Base-by-base conservation (phyloP, 108 stramenopile species). In the Cyclostephanos tholiformis region DNA sequence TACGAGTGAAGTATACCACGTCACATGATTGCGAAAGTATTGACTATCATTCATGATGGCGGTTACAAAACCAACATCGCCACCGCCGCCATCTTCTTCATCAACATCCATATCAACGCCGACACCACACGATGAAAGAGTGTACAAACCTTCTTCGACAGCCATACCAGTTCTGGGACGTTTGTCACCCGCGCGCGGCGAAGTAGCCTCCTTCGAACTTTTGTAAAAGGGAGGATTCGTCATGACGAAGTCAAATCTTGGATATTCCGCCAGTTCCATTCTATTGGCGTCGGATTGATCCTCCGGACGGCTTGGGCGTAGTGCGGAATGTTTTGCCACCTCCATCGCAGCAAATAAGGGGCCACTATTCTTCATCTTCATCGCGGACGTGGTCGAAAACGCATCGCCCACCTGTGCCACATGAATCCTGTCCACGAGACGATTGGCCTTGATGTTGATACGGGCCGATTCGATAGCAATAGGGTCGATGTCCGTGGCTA, bases 151-250 rank as follows among this genome's bases (percentile, higher is more conserved):
- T 85, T 95, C 94, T 17, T 73, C 65, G 27, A 61, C 66, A 36
- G 89, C 82, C 88, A 92, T 89, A 71, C 71, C 59, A 13, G 88
- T 87, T 29, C 90, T 84, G n/a, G 69, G 46, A 43, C 94, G 81
- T 69, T 86, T 87, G 72, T 95, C 94, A n/a, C 87, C 87, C 20
- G 78, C 79, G 30, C 88, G 75, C 10, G 64, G 63, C 23, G 71
- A 35, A 22, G 65, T 62, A 10, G 88, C 87, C 71, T 88, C 85
- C n/a, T 77, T 82, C 23, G 50, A 43, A 0, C 76, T 74, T 57
- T 88, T 88, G 66, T 93, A 96, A 83, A 97, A 97, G 16, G 97
- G 97, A 56, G 97, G 97, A 77, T 97, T 97, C 20, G 95, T 96
- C 90, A 97, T 89, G 84, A 87, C 85, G 81, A 97, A 91, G 55